Percentiles rank a stretch among this genome's conserved stretches.
These are phyloP conservation scores for Apiotrichum gamsii DNA, from an alignment of 1,284 basidiomycete genomes.

Conservation along the genomic window DNA sequence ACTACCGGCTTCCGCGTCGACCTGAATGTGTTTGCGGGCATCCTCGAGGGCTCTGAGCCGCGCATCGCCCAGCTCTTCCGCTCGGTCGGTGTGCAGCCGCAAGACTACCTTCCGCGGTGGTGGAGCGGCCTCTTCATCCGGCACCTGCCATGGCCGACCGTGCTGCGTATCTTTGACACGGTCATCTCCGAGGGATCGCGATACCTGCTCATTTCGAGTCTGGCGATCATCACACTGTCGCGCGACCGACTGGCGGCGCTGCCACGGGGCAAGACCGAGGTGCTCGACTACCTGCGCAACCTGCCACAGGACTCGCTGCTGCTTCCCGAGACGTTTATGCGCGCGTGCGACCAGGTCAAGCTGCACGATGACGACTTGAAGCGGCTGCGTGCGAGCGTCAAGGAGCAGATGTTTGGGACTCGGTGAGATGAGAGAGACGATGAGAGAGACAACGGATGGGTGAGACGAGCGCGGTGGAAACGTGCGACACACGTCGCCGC, in stretches of 20 bases:
- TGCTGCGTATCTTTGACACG: conserved; percentile 78
- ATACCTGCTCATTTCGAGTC: conserved; percentile 70
- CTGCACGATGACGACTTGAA: conserved; percentile 41
- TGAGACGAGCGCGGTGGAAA: too few species aligned
- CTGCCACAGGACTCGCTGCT: conserved; percentile 43
- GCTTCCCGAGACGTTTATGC: conserved; percentile 42
- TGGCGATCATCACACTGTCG: conserved; percentile 58
- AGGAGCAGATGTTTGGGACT: conserved; percentile 25
- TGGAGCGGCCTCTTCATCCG: conserved; percentile 59
- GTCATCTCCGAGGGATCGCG: conserved; percentile 78
- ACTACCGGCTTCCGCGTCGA: conserved; percentile 74
- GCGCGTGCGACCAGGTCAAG: conserved; percentile 36
- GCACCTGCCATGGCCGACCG: conserved; percentile 66
- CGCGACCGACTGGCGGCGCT: conserved; percentile 34
- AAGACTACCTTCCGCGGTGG: conserved; percentile 38
- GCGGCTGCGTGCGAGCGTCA: conserved; percentile 31
- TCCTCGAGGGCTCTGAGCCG: conserved; percentile 64
- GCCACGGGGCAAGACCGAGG: conserved; percentile 17
- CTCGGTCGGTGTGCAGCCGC: conserved; percentile 45
- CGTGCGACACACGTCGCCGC: too few species aligned
- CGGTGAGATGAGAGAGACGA: too few species aligned
- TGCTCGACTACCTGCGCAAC: conserved; percentile 34
- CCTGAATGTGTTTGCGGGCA: conserved; percentile 65
- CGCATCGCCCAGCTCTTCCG: conserved; percentile 58
- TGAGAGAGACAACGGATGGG: too few species aligned